These are phyloP conservation scores for Plasmodium adleri DNA, from an alignment of 169 alveolate species.

Conservation along the genomic window DNA sequence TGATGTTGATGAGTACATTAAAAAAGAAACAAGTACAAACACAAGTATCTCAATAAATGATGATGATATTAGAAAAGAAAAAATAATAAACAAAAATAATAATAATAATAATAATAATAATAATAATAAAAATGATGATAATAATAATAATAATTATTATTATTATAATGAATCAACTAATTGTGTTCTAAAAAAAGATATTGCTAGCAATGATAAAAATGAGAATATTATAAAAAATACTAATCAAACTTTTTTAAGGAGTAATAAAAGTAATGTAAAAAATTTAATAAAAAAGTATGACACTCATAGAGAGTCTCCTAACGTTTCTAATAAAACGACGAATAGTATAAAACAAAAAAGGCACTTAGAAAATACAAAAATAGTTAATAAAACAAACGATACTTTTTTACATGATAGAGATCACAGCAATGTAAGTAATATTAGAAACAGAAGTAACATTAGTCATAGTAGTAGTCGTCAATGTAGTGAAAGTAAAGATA, in stretches of 20 bases:
- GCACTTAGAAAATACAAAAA: background rate
- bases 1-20: too few relatives aligned
- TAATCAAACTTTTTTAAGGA: slow-evolving; percentile 22
- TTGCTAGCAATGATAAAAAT: background rate
- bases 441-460: too few relatives aligned
- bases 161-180: background rate
- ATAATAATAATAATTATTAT: background rate
- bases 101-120: background rate
- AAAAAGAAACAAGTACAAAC: too few relatives aligned
- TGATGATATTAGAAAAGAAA: too few relatives aligned
- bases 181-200: background rate
- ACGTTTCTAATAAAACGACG: background rate
- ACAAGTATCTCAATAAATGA: too few relatives aligned
- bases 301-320: background rate
- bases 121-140: background rate
- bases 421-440: too few relatives aligned
- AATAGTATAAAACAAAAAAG: background rate
- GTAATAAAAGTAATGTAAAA: slow-evolving; percentile 36
- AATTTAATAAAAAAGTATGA: slow-evolving; percentile 47
- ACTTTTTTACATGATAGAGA: too few relatives aligned
- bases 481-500: too few relatives aligned
- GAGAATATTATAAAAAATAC: background rate
- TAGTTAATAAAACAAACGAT: too few relatives aligned
- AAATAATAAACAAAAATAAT: background rate
- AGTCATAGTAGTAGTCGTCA: too few relatives aligned